Evolutionary conservation across 2,329 filamentous ascomycete species (phyloP).

Genomic region (Penicillium sp.): DNA sequence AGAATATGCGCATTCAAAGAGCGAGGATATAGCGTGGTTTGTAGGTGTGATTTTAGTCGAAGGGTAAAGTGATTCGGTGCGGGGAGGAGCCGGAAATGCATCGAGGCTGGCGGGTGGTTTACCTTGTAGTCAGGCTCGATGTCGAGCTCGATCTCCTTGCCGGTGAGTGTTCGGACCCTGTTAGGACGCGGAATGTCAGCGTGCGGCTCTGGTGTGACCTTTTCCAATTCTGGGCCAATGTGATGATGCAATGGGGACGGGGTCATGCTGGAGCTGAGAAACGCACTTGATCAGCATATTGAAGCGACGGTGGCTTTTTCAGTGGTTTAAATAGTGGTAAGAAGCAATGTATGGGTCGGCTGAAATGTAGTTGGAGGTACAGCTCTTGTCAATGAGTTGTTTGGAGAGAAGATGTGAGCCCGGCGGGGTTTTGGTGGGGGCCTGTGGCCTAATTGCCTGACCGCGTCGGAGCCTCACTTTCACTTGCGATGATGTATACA

Average conservation of each 20-base stretch:
- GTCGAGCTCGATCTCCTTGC: slow-evolving; percentile 98
- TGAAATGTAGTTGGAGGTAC: neutral
- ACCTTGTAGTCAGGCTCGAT: slow-evolving; percentile 95
- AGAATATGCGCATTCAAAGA: neutral
- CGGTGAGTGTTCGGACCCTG: slow-evolving; percentile 95
- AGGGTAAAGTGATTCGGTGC: neutral
- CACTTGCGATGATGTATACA: neutral
- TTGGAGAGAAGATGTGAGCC: slow-evolving; percentile 25
- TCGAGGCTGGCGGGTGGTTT: neutral
- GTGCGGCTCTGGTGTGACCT: slow-evolving; percentile 10
- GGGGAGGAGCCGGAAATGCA: neutral
- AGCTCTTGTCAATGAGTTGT: slow-evolving; percentile 9
- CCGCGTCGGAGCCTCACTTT: slow-evolving; percentile 15
- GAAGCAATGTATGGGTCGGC: neutral
- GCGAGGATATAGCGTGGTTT: neutral
- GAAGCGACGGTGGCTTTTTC: neutral
- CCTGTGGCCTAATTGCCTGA: slow-evolving; percentile 26
- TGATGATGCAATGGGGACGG: slow-evolving; percentile 20
- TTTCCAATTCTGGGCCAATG: slow-evolving; percentile 4
- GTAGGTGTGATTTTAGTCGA: neutral
- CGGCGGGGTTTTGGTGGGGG: slow-evolving; percentile 35
- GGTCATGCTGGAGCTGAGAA: neutral
- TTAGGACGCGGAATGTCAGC: slow-evolving; percentile 8
- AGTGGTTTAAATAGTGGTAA: neutral
- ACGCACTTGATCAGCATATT: slow-evolving; percentile 55